Base-by-base conservation (phyloP, 140 eudicot species). In the Senecio squalidus region DNA sequence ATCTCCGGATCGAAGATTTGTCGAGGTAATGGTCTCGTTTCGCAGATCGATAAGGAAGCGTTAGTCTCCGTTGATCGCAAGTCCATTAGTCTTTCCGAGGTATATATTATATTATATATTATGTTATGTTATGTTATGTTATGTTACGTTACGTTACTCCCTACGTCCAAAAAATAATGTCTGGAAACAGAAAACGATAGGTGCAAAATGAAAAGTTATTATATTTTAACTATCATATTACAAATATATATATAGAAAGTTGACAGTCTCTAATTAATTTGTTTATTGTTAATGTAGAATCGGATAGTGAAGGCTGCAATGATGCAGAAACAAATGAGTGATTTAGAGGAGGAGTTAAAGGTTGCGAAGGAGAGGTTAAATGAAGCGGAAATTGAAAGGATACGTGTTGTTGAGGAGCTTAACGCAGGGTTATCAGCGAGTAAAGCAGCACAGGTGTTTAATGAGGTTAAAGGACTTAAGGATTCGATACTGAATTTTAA, bases 1-100 rank as follows among this genome's bases (percentile, higher is more conserved):
- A 51, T 86, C 48, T 76, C 82, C 57, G 84, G 88, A 44, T 73
- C 85, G 9, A 77, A 60, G 72, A 31, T 83, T 49, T 87, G 94
- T 59, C 75, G 95, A 78, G 92, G 92, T 21, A 88, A 80, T 62
- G 79, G 71, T 14, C 55, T 86, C 50, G 69, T 41, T 5, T 61
- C 84, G 10, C 94, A 84, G 45, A 60, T 80, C 51, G 85, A 83
- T 38, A 60, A 71, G 54, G 65, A 70, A 16, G 88, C 92, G 59
- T 71, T 82, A 46, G 73, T 79, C 9, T 68, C 83, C 25, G 59
- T 64, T 65, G 78, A 64, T 41, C 72, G 79, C 70, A 68, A 70
- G 59, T 61, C 69, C 4, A 26, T 64, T 10, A 56, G 72, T 65
- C 53, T 65, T 50, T 74, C 88, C 5, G 62, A 79, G 92, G 92